Evolutionary conservation across 2,329 filamentous ascomycete species (phyloP).

Genomic region (Penicillium digitatum): DNA sequence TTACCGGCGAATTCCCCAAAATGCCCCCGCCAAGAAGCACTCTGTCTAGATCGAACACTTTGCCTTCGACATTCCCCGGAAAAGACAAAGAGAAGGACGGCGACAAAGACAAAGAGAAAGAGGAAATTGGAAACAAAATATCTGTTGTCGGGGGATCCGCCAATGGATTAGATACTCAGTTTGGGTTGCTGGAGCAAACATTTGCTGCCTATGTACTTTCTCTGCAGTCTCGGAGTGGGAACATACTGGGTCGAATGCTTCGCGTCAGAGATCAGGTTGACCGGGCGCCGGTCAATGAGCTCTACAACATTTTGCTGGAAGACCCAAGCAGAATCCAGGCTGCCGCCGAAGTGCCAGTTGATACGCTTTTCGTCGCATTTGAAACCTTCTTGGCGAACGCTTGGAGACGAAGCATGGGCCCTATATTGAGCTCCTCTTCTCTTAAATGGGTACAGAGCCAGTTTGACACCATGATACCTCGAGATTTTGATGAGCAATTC

Average conservation of each 20-base stretch:
- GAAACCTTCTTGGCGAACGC: conserved; percentile 87
- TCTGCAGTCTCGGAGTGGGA: conserved; percentile 78
- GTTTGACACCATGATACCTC: conserved; percentile 42
- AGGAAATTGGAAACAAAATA: conserved; percentile 30
- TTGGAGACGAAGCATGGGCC: conserved; percentile 84
- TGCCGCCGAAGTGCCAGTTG: conserved; percentile 70
- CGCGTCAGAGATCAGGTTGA: conserved; percentile 67
- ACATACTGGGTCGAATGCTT: conserved; percentile 73
- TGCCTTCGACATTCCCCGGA: conserved; percentile 46
- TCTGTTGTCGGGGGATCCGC: conserved; percentile 53
- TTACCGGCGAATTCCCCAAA: conserved; percentile 44
- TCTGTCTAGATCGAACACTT: conserved; percentile 43
- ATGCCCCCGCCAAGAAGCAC: conserved; percentile 39
- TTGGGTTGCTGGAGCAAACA: conserved; percentile 75
- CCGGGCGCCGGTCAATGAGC: conserved; percentile 76
- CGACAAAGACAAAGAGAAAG: conserved; percentile 30
- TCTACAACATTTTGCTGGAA: conserved; percentile 85
- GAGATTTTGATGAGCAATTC: conserved; percentile 56
- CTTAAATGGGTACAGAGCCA: conserved; percentile 67
- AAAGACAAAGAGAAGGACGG: conserved; percentile 40
- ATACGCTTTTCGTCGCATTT: conserved; percentile 85
- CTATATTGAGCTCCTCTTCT: conserved; percentile 68
- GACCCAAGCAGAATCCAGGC: conserved; percentile 73
- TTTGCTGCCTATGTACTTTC: conserved; percentile 79
- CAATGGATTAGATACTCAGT: conserved; percentile 58